Evolutionary conservation across 768 basidiomycete genomes (phyloP), one percentile per base, ranked within the genome.

Genomic region (Xerocomus brunneocitrinus): DNA sequence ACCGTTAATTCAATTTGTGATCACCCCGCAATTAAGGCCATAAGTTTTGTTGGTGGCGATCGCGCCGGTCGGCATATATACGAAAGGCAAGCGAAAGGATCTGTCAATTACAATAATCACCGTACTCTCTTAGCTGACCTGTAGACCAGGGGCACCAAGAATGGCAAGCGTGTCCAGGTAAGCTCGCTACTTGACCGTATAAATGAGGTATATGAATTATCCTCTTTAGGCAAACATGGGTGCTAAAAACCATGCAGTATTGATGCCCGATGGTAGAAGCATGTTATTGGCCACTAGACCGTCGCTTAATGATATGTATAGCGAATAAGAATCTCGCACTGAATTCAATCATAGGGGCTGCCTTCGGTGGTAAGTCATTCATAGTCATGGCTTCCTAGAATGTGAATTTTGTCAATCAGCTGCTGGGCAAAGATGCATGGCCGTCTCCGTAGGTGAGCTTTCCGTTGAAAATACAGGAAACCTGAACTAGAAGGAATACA

Each of bases 381-480:
- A 52, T 30, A 58, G 38, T 70, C 65, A 34, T 59, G 50, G 7
- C 58, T 65, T 53, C 10, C 19, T 45, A 48, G 36, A 30, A 40
- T n/a, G 61, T 65, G 19, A 67, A 66, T 50, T 40, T 12, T 67
- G 56, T 58, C 35, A 25, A 38, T 57, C 65, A 81, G 95, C 95
- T 58, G 95, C 95, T 30, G 95, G 95, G 12, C 95, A 98, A 69
- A 82, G 97, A 53, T 98, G 95, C 73, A 98, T 97, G 95, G 95
- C 93, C 12, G 74, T 95, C 40, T 95, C 93, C 12, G 92, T 95
- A 31, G 89, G 91, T 88, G 57, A 63, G 84, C 58, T 27, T 38
- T 27, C 40, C 8, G 47, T 12, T 8, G 14, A 27, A 36, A 16
- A 42, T 4, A 3, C 27, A 8, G 32, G 16, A 41, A 13, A 34